Base-by-base conservation (phyloP, 495 filamentous ascomycete species). In the Talaromyces trachyspermus region DNA sequence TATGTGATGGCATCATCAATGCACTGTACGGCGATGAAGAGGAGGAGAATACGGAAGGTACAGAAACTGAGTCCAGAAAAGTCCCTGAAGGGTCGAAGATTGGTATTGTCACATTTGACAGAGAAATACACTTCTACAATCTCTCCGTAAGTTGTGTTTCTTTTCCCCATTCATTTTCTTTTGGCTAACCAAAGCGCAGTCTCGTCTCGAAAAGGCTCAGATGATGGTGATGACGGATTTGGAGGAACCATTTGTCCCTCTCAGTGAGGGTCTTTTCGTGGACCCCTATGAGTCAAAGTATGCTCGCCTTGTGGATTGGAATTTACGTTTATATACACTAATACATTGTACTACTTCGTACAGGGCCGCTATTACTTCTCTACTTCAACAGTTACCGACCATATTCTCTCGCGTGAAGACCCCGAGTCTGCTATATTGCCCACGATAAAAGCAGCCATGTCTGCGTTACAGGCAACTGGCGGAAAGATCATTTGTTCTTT, bases 221-320 rank as follows among this genome's bases (percentile, higher is more conserved):
- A 96, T 97, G 91, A 80, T 97, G 72, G 89, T 97, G 14, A 95
- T 97, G 89, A 86, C 92, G 8, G 92, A 99, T 59, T 78, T 99
- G 46, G 89, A 99, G 53, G 92, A 99, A 53, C 91, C 92, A 0
- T 99, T 99, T 61, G 84, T 96, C 6, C 92, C 94, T 36, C 70
- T 97, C 12, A 88, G 85, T 52, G 85, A 95, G 40, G 90, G 90
- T 8, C 71, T 97, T 3, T 96, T 99, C 64, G 91, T 95, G 3
- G 92, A 99, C 62, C 90, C 94, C 8, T 86, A 95, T 56, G 86
- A 95, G 62, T 92, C 89, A 19, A 89, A 85, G 80, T 83, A 70
- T 39, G 72, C 23, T 14, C 48, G 26, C 39, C 15, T 23, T 22
- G 22, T 25, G 35, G 19, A 6, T 42, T 42, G 14, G 10, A 5